Conservation (phyloP, 2,329 filamentous ascomycete genomes). For the Aschersonia sp. region DNA sequence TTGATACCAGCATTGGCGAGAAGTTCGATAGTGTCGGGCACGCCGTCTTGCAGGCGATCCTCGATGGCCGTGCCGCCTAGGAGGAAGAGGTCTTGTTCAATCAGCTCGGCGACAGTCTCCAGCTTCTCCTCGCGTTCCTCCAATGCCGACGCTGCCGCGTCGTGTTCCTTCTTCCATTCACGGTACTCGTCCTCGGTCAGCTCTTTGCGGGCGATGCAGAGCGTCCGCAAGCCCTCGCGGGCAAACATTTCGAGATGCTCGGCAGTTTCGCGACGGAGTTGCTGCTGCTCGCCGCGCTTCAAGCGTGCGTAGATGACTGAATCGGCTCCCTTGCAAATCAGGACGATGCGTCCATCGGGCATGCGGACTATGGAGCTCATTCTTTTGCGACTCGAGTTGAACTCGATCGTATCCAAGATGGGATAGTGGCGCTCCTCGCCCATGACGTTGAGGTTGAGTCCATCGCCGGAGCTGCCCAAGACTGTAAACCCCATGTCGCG, state of each 20-base stretch:
- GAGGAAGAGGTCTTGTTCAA: conserved; percentile 79
- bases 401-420: conserved; percentile 89
- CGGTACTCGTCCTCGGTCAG: conserved; percentile 73
- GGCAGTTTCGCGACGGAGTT: conserved; percentile 70
- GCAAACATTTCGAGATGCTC: conserved; percentile 97
- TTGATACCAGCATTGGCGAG: conserved; percentile 93
- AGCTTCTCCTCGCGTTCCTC: conserved; percentile 84
- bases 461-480: conserved; percentile 63
- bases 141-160: conserved; percentile 71
- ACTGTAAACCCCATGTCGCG: conserved; percentile 93
- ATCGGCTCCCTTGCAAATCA: conserved; percentile 96
- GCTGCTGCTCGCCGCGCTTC: conserved; percentile 69
- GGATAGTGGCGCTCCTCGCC: conserved; percentile 75
- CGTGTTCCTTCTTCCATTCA: conserved; percentile 74
- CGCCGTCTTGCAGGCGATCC: conserved; percentile 89
- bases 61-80: conserved; percentile 94
- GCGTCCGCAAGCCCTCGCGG: conserved; percentile 80
- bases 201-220: conserved; percentile 80
- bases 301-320: conserved; percentile 93
- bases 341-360: conserved; percentile 76
- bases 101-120: conserved; percentile 75
- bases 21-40: conserved; percentile 87
- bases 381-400: conserved; percentile 90
- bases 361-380: conserved; percentile 97
- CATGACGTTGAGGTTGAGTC: conserved; percentile 74